Conservation (phyloP, 768 basidiomycete genomes). For the Mycena vulgaris region DNA sequence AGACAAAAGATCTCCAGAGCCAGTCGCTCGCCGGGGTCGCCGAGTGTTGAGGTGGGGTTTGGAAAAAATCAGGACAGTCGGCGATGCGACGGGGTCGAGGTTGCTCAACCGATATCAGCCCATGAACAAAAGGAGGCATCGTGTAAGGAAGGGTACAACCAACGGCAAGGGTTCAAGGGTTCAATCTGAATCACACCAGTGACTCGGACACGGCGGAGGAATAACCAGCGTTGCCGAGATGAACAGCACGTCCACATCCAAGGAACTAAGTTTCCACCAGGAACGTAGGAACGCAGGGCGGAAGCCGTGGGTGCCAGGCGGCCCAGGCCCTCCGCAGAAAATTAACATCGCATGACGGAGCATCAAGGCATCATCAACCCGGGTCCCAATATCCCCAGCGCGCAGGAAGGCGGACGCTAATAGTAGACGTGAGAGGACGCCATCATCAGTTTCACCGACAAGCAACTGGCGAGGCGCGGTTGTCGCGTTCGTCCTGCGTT, state of each 20-base stretch:
- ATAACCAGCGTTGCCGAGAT: no score
- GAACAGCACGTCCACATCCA: no score
- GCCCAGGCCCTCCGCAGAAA: no score
- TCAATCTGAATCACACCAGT: slow-evolving; percentile 6
- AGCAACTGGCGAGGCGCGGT: background rate
- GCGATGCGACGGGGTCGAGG: no score
- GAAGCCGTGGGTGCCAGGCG: no score
- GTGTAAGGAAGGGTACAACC: no score
- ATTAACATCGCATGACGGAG: background rate
- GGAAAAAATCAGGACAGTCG: no score
- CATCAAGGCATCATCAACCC: background rate
- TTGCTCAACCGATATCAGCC: background rate
- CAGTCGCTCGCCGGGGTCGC: background rate
- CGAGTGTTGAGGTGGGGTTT: background rate
- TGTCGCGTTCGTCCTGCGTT: background rate
- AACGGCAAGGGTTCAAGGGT: background rate
- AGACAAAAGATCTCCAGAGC: background rate
- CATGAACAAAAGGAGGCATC: no score
- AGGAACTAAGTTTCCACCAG: background rate
- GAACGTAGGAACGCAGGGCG: no score
- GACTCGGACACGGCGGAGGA: background rate
- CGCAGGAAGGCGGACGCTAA: background rate
- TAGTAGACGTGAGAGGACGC: no score
- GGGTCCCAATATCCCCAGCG: background rate
- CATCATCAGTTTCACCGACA: slow-evolving; percentile 13